A percentile compares a stretch with the other conserved stretches of the same genome.
Evolutionary conservation across 2,329 filamentous ascomycete species (phyloP).

Genomic region (Camptophora hylomeconis): DNA sequence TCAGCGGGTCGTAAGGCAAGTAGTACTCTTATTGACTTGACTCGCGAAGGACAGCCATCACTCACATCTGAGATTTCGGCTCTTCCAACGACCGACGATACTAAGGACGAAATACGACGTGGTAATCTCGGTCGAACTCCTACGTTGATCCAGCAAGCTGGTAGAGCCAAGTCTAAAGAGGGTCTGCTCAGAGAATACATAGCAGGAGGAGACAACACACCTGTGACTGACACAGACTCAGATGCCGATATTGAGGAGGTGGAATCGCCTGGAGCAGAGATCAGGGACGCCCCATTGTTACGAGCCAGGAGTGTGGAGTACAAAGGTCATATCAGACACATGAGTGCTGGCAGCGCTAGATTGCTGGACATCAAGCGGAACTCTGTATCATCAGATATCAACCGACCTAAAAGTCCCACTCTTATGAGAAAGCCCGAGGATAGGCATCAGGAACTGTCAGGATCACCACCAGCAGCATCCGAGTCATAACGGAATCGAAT

Average conservation of each 20-base stretch:
- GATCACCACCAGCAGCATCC: no score
- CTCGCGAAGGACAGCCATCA: slow-evolving; percentile 39
- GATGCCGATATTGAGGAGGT: slow-evolving; percentile 13
- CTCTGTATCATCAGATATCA: slow-evolving; percentile 38
- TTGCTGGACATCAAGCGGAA: slow-evolving; percentile 52
- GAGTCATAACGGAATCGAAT: no score
- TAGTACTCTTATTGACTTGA: slow-evolving; percentile 42
- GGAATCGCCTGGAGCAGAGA: slow-evolving; percentile 15
- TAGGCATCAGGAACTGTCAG: no score
- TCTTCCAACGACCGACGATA: slow-evolving; percentile 9
- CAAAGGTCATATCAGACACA: slow-evolving; percentile 53
- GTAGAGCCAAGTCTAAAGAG: slow-evolving; percentile 48
- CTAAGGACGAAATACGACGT: slow-evolving; percentile 32
- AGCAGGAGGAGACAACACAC: slow-evolving; percentile 19
- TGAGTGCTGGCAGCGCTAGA: slow-evolving; percentile 67
- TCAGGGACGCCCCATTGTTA: slow-evolving; percentile 10
- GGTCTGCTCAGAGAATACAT: slow-evolving; percentile 42
- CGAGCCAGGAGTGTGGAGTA: slow-evolving; percentile 61
- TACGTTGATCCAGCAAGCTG: slow-evolving; percentile 49
- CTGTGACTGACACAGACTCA: slow-evolving; percentile 22
- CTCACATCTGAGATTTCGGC: slow-evolving; percentile 16
- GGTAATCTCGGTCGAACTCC: slow-evolving; percentile 42
- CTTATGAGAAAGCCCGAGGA: no score
- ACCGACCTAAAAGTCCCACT: no score
- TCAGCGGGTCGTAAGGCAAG: slow-evolving; percentile 25